Evolutionary conservation across 2,329 filamentous ascomycete genomes (phyloP).

Genomic region (Penicillium sp.): DNA sequence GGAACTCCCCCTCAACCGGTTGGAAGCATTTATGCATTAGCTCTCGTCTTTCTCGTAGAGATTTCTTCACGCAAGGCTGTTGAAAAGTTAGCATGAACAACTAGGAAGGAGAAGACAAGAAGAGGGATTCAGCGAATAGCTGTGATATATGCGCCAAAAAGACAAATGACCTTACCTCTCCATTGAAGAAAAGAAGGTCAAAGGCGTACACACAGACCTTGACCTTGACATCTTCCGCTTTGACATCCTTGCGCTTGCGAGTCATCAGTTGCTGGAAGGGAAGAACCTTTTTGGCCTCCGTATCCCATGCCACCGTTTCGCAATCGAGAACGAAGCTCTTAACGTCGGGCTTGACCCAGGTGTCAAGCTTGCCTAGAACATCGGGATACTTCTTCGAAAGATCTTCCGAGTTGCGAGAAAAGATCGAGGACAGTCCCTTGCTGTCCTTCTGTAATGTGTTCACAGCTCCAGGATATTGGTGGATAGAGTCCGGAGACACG

Average conservation of each 20-base stretch:
- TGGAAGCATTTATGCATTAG: conserved; percentile 65
- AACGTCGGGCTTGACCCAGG: conserved; percentile 82
- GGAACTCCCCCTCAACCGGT: conserved; percentile 78
- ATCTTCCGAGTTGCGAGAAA: conserved; percentile 95
- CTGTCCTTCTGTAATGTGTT: conserved; percentile 56
- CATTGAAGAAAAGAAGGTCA: conserved; percentile 86
- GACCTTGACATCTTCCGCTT: conserved; percentile 86
- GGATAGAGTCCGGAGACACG: conserved; percentile 67
- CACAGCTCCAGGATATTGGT: conserved; percentile 58
- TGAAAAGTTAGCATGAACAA: neutral
- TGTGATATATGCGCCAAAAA: too few species aligned
- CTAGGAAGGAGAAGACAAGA: neutral
- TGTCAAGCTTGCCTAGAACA: conserved; percentile 74
- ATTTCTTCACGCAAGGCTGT: conserved; percentile 69
- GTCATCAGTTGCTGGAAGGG: conserved; percentile 99
- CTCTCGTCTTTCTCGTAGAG: conserved; percentile 72
- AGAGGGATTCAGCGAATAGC: neutral
- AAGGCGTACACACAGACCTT: conserved; percentile 97
- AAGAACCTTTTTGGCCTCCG: conserved; percentile 85
- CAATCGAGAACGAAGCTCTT: conserved; percentile 97
- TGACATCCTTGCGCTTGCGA: conserved; percentile 92
- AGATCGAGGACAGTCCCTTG: conserved; percentile 77
- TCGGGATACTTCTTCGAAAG: conserved; percentile 96
- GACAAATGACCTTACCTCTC: conserved; percentile 48
- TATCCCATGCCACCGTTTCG: conserved; percentile 94